Percentiles rank a stretch among this genome's conserved stretches.
Conservation (phyloP, 345 rosid genomes). For the Syzygium oleosum region DNA sequence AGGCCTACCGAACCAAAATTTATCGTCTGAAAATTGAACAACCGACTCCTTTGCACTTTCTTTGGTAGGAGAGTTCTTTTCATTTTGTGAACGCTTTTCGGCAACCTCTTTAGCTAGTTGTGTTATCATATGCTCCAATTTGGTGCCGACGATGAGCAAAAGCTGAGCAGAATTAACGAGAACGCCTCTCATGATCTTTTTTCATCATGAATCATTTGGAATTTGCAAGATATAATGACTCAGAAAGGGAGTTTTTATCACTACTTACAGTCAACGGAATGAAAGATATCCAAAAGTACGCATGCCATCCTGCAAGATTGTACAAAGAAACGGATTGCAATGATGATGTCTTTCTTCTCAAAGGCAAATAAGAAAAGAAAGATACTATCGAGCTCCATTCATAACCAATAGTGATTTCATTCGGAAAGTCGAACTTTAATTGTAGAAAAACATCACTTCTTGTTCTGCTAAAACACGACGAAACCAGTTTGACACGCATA, state of each 20-base stretch:
- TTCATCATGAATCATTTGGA: too few species aligned
- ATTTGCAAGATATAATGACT: too few species aligned
- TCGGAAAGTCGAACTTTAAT: too few species aligned
- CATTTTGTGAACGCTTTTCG: conserved; percentile 37
- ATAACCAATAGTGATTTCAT: too few species aligned
- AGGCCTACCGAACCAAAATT: conserved; percentile 67
- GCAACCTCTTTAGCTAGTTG: conserved; percentile 65
- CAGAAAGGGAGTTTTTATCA: too few species aligned
- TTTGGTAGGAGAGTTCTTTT: conserved; percentile 8
- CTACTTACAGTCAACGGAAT: conserved; percentile 59
- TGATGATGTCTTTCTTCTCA: too few species aligned
- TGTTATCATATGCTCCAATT: conserved; percentile 63
- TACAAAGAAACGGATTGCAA: too few species aligned
- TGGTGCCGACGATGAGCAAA: conserved; percentile 64
- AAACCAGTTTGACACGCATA: too few species aligned
- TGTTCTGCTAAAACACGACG: too few species aligned
- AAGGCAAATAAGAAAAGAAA: too few species aligned
- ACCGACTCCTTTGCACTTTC: conserved; percentile 32
- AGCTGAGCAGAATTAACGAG: conserved; percentile 23
- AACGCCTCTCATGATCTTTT: not conserved
- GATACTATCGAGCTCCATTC: too few species aligned
- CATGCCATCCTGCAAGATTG: conserved; percentile 55
- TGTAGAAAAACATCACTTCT: too few species aligned
- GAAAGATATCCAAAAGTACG: conserved; percentile 69
- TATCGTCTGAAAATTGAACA: conserved; percentile 64